These are phyloP conservation scores for Wickerhamiella slavikovae DNA, from an alignment of 805 yeast genomes.

Conservation along the genomic window DNA sequence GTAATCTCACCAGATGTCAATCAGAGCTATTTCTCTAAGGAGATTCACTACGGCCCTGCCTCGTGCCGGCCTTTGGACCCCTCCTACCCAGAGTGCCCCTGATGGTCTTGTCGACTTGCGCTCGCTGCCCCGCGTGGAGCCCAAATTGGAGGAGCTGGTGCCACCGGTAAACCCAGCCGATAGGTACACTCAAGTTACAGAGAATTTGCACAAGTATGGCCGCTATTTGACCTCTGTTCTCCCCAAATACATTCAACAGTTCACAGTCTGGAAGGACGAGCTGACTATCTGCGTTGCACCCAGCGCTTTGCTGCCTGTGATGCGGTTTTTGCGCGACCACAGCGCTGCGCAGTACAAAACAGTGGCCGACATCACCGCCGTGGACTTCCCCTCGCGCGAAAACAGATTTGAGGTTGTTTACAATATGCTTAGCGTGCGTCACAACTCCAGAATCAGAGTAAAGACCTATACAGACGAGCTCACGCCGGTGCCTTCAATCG, in stretches of 20 bases:
- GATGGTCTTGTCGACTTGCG: slow-evolving; percentile 16
- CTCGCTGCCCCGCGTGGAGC: slow-evolving; percentile 15
- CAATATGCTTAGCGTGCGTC: slow-evolving; percentile 59
- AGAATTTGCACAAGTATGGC: slow-evolving; percentile 66
- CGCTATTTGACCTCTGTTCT: slow-evolving; percentile 53
- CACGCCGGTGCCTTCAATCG: slow-evolving; percentile 59
- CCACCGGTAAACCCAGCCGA: slow-evolving; percentile 64
- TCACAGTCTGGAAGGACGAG: slow-evolving; percentile 82
- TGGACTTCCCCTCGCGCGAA: slow-evolving; percentile 64
- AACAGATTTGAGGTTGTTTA: slow-evolving; percentile 78
- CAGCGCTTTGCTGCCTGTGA: slow-evolving; percentile 47
- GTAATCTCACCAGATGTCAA: background rate
- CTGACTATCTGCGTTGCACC: slow-evolving; percentile 60
- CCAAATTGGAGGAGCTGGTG: slow-evolving; percentile 1
- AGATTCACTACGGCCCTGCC: background rate
- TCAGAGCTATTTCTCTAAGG: background rate
- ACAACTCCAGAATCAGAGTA: slow-evolving; percentile 71
- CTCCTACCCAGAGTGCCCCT: slow-evolving; percentile 10
- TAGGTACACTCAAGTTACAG: slow-evolving; percentile 40
- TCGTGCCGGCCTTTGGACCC: background rate
- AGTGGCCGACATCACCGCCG: slow-evolving; percentile 68
- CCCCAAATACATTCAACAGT: slow-evolving; percentile 69
- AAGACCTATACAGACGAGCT: slow-evolving; percentile 77
- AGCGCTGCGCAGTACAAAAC: slow-evolving; percentile 64
- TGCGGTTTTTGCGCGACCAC: slow-evolving; percentile 53